Evolutionary conservation across 2,329 filamentous ascomycete genomes (phyloP).

Genomic region (Fusarium secorum): DNA sequence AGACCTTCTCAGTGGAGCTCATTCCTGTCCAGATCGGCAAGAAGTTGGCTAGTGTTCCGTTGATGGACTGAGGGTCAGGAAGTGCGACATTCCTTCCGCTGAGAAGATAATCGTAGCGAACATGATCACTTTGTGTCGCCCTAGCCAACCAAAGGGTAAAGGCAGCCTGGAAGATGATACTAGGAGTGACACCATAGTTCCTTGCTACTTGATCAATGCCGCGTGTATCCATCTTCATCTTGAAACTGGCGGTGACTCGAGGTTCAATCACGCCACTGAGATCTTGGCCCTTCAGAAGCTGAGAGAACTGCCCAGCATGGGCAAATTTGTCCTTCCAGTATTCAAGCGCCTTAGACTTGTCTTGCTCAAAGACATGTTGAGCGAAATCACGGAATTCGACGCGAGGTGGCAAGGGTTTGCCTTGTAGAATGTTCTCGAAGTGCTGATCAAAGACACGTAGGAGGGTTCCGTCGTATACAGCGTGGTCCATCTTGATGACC

Average conservation of each 20-base stretch:
- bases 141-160: background rate
- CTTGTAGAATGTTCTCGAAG: background rate
- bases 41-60: background rate
- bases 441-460: background rate
- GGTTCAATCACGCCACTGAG: background rate
- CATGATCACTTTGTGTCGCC: background rate
- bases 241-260: background rate
- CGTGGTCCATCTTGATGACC: background rate
- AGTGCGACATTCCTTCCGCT: background rate
- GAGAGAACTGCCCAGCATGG: background rate
- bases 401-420: background rate
- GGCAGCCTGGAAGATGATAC: background rate
- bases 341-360: background rate
- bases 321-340: background rate
- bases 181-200: background rate
- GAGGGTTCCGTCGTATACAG: background rate
- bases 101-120: background rate
- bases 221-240: background rate
- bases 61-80: background rate
- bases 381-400: background rate
- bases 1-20: rapidly evolving
- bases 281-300: background rate
- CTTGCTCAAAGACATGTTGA: background rate
- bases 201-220: background rate
- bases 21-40: background rate